These are phyloP conservation scores for Daldinia sp. DNA, from an alignment of 2,329 filamentous ascomycete species.

Conservation along the genomic window DNA sequence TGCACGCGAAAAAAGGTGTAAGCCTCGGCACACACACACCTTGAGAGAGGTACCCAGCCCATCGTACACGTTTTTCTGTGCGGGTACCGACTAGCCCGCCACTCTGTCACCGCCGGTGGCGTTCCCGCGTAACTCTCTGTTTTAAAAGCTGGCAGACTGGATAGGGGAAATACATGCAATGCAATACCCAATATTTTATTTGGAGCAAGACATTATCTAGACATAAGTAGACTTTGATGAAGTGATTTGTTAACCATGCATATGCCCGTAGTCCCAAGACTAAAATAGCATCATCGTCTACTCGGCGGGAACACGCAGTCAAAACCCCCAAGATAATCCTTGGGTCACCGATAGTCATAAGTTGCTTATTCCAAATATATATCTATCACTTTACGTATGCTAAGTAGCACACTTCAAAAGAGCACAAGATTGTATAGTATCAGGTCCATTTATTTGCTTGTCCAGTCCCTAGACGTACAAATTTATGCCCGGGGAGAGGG, in stretches of 20 bases:
- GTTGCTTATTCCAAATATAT: not conserved
- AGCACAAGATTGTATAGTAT: no score
- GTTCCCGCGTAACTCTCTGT: not conserved
- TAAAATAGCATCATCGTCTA: not conserved
- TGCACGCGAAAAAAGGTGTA: not conserved
- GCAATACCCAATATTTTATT: not conserved
- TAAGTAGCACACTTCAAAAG: not conserved
- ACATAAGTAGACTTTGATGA: not conserved
- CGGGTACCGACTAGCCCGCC: not conserved
- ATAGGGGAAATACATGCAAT: not conserved
- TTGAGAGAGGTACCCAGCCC: not conserved
- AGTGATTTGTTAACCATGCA: not conserved
- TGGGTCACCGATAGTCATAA: not conserved
- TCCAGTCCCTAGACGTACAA: slow-evolving; percentile 6
- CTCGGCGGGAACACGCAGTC: not conserved
- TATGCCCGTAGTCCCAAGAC: not conserved
- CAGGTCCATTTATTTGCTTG: not conserved
- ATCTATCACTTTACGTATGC: not conserved
- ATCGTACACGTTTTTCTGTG: not conserved
- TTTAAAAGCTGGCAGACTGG: not conserved
- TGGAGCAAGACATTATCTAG: not conserved
- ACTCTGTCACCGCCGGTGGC: not conserved
- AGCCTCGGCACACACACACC: slow-evolving; percentile 1
- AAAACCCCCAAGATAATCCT: not conserved
- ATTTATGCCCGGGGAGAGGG: slow-evolving; percentile 1